phyloP scores from a whole-genome alignment of 176 grass and related monocot genomes.

The Avena sativa region DNA sequence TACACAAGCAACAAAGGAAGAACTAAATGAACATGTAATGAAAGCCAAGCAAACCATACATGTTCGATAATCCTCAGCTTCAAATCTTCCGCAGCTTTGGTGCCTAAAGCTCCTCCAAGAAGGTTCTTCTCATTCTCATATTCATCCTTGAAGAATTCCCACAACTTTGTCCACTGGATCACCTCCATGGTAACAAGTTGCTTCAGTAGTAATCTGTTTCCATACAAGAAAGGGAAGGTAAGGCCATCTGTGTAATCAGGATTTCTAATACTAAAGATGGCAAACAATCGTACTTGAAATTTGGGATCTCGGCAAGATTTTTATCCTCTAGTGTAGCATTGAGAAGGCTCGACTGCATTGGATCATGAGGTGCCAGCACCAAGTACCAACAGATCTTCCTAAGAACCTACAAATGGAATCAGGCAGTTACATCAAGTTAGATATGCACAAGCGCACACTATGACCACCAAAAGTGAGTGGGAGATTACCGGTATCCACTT shows the following conservation, averaged over 20 bases:
- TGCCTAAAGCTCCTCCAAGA: constrained; percentile 72
- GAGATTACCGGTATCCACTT: constrained; percentile 86
- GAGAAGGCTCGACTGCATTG: constrained; percentile 96
- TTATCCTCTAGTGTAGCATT: constrained; percentile 91
- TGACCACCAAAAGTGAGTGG: not conserved
- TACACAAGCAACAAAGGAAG: constrained; percentile 28
- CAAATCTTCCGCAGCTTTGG: constrained; percentile 81
- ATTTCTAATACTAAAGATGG: constrained; percentile 20
- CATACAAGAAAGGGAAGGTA: constrained; percentile 7
- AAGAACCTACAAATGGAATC: constrained; percentile 64
- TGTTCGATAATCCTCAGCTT: constrained; percentile 94
- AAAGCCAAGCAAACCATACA: constrained; percentile 44
- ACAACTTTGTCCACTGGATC: constrained; percentile 83
- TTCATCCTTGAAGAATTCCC: constrained; percentile 76
- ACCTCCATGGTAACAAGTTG: constrained; percentile 98
- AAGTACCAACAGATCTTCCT: constrained; percentile 98
- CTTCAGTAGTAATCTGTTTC: constrained; percentile 71
- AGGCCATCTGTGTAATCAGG: not conserved
- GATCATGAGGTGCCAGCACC: constrained; percentile 81
- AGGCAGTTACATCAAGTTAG: constrained; percentile 3
- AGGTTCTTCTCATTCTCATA: constrained; percentile 89
- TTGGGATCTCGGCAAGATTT: constrained; percentile 89
- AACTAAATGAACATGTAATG: not conserved
- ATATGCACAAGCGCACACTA: not conserved
- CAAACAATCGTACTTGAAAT: constrained; percentile 64